Evolutionary conservation across 352 stramenopile genomes (phyloP), one percentile per base, ranked within the genome.

Genomic region (Phytophthora fragariae): DNA sequence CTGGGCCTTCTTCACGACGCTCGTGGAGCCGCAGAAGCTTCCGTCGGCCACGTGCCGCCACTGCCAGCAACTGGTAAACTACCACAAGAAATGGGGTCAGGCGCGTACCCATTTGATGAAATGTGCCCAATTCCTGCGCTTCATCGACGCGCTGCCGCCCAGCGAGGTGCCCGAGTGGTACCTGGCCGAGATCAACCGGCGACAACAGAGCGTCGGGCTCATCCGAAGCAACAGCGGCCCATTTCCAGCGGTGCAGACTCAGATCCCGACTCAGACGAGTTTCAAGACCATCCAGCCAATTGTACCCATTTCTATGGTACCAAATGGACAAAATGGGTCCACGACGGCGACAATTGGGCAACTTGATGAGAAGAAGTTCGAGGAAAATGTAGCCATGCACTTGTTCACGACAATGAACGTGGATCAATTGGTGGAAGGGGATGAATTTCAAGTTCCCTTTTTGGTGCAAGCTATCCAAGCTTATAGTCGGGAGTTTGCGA

Each of bases 41-140:
- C 44, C 66, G 24, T 50, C 80, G 50, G 73, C 83, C 33, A 57
- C 74, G 44, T 92, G 85, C 47, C 83, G 83, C 44, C 85, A 91
- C 74, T 92, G 85, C 65, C 69, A 70, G 41, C 57, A 70, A 37
- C 56, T 70, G 1, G 71, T 91, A 6, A 68, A 68, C 9, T 79
- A 92, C 65, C 80, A 82, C 71, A 88, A 90, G 72, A 92, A 90
- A 79, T 91, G 80, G 74, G 83, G 80, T 46, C 81, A 88, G 41
- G 83, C 83, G 47, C 84, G 84, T 27, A 68, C 75, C 67, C 83
- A 92, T 63, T 72, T 90, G 29, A 82, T 88, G 70, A 85, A 85
- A 59, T 90, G 85, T 58, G 63, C 64, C 31, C 69, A 76, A 19
- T 91, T 90, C 61, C 69, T 89, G n/a, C 60, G 56, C 50, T 58